Evolutionary conservation across 306 rosid species (phyloP).

Genomic region (Prunus kanzakura): DNA sequence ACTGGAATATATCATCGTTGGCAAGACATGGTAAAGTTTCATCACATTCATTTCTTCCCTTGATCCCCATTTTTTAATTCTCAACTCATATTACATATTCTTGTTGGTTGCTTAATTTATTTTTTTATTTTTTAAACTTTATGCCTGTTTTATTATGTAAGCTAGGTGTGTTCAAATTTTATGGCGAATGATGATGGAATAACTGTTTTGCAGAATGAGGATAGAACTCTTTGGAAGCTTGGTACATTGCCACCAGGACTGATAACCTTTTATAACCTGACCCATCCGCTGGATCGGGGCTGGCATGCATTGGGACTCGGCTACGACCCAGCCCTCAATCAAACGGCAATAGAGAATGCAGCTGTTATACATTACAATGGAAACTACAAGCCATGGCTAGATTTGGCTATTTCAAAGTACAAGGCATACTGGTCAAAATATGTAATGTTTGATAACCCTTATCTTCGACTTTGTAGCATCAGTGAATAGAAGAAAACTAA

Average conservation of each 20-base stretch:
- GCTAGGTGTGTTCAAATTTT: no score
- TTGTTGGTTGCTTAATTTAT: no score
- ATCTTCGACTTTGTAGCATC: constrained; percentile 64
- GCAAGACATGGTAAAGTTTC: constrained; percentile 80
- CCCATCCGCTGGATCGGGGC: constrained; percentile 70
- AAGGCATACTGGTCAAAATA: constrained; percentile 84
- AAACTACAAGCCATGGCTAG: constrained; percentile 97
- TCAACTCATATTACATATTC: not conserved
- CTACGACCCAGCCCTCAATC: constrained; percentile 89
- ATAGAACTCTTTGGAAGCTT: constrained; percentile 96
- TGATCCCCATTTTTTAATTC: not conserved
- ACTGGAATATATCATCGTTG: constrained; percentile 92
- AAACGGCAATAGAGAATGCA: constrained; percentile 71
- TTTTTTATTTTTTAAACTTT: no score
- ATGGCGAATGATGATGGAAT: constrained; percentile 17
- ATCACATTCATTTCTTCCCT: constrained; percentile 1
- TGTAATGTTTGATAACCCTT: constrained; percentile 71
- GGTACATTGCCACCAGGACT: constrained; percentile 93
- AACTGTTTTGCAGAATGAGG: constrained; percentile 71
- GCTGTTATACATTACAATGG: constrained; percentile 97
- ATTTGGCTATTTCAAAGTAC: constrained; percentile 90
- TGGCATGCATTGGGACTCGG: constrained; percentile 99
- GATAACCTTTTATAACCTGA: constrained; percentile 86
- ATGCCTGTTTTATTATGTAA: no score
- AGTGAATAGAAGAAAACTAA: constrained; percentile 24